Evolutionary conservation across 306 rosid genomes (phyloP), one percentile per base, ranked within the genome.

Genomic region (Dalbergia cochinchinensis): DNA sequence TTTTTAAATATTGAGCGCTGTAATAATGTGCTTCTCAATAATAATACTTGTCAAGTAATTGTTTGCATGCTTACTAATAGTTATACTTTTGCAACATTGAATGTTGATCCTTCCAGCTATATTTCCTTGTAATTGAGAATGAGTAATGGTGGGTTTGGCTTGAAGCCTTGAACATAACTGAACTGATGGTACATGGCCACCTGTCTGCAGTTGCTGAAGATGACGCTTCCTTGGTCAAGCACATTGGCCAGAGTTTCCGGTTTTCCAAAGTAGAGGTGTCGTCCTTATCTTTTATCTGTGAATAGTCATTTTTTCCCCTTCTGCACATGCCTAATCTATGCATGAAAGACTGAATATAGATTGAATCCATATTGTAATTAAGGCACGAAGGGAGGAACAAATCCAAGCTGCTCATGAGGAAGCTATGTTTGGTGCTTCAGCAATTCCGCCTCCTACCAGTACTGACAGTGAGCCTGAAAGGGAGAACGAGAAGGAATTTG

Each of bases 321-420:
- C 50, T 80, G 31, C 53, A 67, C 42, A 71, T 44, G 55, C 63
- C 57, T 67, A 16, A 63, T 66, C 31, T 47, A 26, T 69, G 71
- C 58, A 35, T 63, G 76, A 72, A 63, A 69, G 37, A 54, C 50
- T 68, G 41, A 63, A 54, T 73, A 9, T 60, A 37, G 65, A 65
- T 64, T 70, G 44, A 66, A 31, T 83, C 61, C 54, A 20, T 57
- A 16, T 66, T 74, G 11, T 73, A 50, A n/a, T 78, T 53, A 50
- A 93, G 99, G 89, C 95, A 47, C 91, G 80, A 86, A 87, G 91
- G 74, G 94, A 89, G 87, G 96, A 91, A 57, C 91, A 84, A 71
- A 86, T 89, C 78, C 91, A 86, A 88, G 91, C 94, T 78, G 99
- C 99, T 69, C 98, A 95, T 6, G 98, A 95, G 20, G 90, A 88